Conservation (phyloP, 768 basidiomycete genomes). For the Inosperma sp. region DNA sequence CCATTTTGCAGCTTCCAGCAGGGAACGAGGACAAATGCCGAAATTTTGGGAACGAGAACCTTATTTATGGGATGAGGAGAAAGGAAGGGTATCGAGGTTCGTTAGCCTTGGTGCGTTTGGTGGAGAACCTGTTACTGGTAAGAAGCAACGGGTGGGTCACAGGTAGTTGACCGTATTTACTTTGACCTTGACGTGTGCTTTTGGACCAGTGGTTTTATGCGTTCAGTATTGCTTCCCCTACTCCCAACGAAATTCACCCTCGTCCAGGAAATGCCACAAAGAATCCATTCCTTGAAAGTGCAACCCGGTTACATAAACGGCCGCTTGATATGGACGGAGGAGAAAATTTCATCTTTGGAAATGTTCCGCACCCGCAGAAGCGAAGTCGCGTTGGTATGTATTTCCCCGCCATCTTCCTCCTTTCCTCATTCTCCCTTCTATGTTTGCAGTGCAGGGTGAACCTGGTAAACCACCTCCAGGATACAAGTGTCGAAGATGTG, state of each 20-base stretch:
- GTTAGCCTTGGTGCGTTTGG: slow-evolving; percentile 89
- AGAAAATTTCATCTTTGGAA: slow-evolving; percentile 69
- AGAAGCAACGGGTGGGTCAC: slow-evolving; percentile 85
- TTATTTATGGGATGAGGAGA: slow-evolving; percentile 75
- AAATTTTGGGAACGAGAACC: slow-evolving; percentile 97
- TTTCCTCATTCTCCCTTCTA: not conserved
- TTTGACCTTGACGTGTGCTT: not conserved
- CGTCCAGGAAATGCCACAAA: slow-evolving; percentile 60
- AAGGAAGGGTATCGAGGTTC: slow-evolving; percentile 67
- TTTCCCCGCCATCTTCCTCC: not conserved
- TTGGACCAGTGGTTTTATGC: slow-evolving; percentile 90
- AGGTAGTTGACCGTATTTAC: not conserved
- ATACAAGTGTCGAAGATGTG: slow-evolving; percentile 75
- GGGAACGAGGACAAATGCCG: slow-evolving; percentile 53
- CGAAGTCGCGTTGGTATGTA: slow-evolving; percentile 50
- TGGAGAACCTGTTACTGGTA: slow-evolving; percentile 49
- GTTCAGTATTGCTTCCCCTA: slow-evolving; percentile 70
- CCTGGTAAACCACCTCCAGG: slow-evolving; percentile 59
- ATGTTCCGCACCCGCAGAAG: slow-evolving; percentile 53
- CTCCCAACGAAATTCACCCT: slow-evolving; percentile 32
- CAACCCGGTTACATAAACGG: slow-evolving; percentile 47
- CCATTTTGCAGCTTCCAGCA: slow-evolving; percentile 58
- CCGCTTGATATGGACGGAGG: slow-evolving; percentile 43
- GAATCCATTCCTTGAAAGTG: slow-evolving; percentile 60
- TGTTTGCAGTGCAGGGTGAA: slow-evolving; percentile 33